Base-by-base conservation (phyloP, 495 filamentous ascomycete species). In the Emericellopsis terricola region DNA sequence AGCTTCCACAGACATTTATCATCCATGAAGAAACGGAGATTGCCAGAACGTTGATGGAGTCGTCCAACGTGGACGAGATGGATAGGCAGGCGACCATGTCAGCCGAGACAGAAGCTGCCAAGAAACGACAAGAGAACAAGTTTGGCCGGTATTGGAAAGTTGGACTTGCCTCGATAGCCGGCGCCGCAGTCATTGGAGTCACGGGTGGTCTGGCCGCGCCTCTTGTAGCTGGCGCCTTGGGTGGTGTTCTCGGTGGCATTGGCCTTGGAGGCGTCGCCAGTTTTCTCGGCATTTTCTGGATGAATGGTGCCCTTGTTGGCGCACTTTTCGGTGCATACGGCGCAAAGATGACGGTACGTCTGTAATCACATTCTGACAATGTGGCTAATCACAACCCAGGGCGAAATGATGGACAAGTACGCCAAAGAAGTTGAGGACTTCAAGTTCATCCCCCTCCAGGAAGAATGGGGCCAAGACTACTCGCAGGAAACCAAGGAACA, bases 171-270 rank as follows among this genome's bases (percentile, higher is more conserved):
- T 76, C 76, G n/a, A 79, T 84, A 0, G 84, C 81, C 2, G 85
- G 85, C 4, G 85, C 85, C 5, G 83, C 78, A 0, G 49, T 92
- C 6, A 84, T 94, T 13, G 85, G 85, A 2, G 64, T 94, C 2
- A 92, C 85, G 1, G 85, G 85, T 2, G 85, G 85, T 1, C 65
- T 92, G 2, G 85, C 85, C 2, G 84, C 85, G 3, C 85, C 85
- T 0, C 55, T 91, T 0, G 78, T 94, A 9, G 85, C 85, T 0
- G 85, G 82, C 3, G 82, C 81, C 0, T 60, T 94, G n/a, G 83
- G 84, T n/a, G 73, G 76, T 1, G 58, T 93, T 2, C 79, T 93
- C 74, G 81, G 83, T 10, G 76, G 78, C 4, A 59, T 94, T 1
- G 85, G 85, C 2, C 59, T 94, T 0, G 85, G 84, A 10, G 81